phyloP scores from a whole-genome alignment of 257 asterid genomes.

The Petunia axillaris region DNA sequence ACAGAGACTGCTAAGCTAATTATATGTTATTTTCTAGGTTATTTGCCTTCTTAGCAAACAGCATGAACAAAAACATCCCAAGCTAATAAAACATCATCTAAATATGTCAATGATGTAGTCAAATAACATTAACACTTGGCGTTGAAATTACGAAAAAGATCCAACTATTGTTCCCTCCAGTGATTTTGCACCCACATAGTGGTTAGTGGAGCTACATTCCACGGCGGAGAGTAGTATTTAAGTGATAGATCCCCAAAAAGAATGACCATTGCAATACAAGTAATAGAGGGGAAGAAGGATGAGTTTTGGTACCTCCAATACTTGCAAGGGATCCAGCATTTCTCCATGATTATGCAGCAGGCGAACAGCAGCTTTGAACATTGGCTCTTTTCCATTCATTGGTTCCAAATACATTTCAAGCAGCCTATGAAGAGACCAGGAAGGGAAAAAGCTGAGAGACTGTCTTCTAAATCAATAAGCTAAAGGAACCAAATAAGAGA shows the following conservation, averaged over 20 bases:
- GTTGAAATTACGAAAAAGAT: background rate
- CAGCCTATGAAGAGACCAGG: slow-evolving; percentile 52
- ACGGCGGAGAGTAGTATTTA: background rate
- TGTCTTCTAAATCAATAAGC: slow-evolving; percentile 28
- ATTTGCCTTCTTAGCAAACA: slow-evolving; percentile 10
- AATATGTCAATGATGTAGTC: background rate
- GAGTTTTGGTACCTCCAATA: slow-evolving; percentile 65
- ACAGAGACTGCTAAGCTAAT: background rate
- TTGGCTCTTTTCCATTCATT: slow-evolving; percentile 84
- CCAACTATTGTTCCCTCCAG: background rate
- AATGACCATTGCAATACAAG: background rate
- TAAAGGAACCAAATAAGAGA: slow-evolving; percentile 34
- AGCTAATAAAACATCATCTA: background rate
- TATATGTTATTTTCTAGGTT: background rate
- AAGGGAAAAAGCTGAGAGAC: slow-evolving; percentile 19
- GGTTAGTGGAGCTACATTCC: background rate
- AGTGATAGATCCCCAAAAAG: background rate
- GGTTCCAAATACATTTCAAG: slow-evolving; percentile 97
- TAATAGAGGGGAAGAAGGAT: slow-evolving; percentile 24
- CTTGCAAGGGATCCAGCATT: slow-evolving; percentile 85
- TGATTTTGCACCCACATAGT: background rate
- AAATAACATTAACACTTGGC: background rate
- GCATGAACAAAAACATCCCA: background rate
- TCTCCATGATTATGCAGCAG: slow-evolving; percentile 95
- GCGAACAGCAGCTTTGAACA: slow-evolving; percentile 91